Conservation (phyloP, 768 basidiomycete species). For the Leccinum olivaceopallidum region DNA sequence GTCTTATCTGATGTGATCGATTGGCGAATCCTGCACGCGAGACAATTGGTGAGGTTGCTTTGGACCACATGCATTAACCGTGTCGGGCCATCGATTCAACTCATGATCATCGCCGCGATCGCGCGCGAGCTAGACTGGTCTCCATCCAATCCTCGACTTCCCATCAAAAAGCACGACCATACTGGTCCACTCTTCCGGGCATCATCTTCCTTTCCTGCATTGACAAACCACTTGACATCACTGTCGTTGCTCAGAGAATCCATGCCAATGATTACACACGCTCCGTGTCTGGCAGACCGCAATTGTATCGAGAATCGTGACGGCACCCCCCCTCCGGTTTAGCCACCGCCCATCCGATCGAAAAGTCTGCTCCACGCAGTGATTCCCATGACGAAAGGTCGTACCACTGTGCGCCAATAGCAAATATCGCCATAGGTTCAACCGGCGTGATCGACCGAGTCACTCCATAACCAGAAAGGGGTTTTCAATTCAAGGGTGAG, state of each 20-base stretch:
- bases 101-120: not conserved
- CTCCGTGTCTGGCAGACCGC: not conserved
- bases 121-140: not conserved
- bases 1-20: conserved; percentile 17
- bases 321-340: conserved; percentile 14
- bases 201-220: conserved; percentile 7
- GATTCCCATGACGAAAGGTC: not conserved
- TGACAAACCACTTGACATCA: not conserved
- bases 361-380: not conserved
- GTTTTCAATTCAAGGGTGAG: conserved; percentile 1
- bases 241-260: not conserved
- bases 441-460: not conserved
- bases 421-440: conserved; percentile 7
- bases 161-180: not conserved
- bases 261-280: not conserved
- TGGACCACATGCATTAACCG: not conserved
- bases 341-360: not conserved
- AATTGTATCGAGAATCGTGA: conserved; percentile 16
- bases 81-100: not conserved
- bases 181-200: conserved; percentile 3
- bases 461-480: conserved; percentile 3
- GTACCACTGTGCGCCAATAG: conserved; percentile 9
- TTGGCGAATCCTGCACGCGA: conserved; percentile 3
- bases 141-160: not conserved
- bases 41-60: not conserved